Evolutionary conservation across 1,284 basidiomycete genomes (phyloP).

Genomic region (Rhodotorula sp.): DNA sequence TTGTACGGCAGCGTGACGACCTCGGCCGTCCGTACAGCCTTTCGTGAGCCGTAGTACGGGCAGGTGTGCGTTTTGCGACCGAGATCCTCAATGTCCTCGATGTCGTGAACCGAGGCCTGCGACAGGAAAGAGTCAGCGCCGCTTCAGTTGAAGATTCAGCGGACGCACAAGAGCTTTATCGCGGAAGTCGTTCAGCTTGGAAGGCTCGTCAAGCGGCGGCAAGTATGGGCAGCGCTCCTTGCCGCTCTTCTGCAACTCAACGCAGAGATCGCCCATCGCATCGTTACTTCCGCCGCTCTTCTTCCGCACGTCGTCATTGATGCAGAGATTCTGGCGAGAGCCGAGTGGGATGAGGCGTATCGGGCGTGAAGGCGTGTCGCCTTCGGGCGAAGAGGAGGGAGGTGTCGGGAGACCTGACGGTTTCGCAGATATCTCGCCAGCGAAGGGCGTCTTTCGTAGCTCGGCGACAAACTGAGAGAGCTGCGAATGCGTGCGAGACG

Average conservation of each 20-base stretch:
- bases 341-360: constrained; percentile 72
- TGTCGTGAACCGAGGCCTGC: constrained; percentile 83
- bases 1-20: constrained; percentile 86
- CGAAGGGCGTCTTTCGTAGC: constrained; percentile 67
- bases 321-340: constrained; percentile 89
- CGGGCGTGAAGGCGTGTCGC: constrained; percentile 10
- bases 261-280: constrained; percentile 86
- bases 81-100: constrained; percentile 80
- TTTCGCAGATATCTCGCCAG: neutral
- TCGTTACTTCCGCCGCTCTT: constrained; percentile 56
- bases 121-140: neutral
- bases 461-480: constrained; percentile 87
- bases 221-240: constrained; percentile 72
- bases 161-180: constrained; percentile 77
- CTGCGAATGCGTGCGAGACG: constrained; percentile 93
- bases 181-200: constrained; percentile 74
- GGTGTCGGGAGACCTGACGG: constrained; percentile 47
- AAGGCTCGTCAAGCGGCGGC: constrained; percentile 70
- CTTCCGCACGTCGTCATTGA: constrained; percentile 73
- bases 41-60: constrained; percentile 88
- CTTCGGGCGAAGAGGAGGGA: neutral
- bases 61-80: constrained; percentile 71
- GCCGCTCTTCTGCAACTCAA: constrained; percentile 77
- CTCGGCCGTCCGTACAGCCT: constrained; percentile 85
- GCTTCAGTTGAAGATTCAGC: neutral